phyloP scores from a whole-genome alignment of 192 early-diverging fungal genomes.

The Kickxella alabastrina region DNA sequence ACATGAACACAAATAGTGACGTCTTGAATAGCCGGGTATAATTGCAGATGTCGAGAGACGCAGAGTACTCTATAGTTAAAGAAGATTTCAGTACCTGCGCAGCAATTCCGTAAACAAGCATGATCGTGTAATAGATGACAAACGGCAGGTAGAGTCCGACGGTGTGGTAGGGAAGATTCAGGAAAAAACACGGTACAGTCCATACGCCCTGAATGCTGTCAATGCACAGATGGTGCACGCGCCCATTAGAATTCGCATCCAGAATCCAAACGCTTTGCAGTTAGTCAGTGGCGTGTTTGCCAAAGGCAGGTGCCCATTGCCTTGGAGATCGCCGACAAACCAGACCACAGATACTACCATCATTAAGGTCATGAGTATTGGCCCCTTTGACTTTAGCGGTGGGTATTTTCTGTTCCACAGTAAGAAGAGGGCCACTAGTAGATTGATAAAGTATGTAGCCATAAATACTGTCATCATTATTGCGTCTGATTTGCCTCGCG shows the following conservation, averaged over 20 bases:
- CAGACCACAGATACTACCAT: slow-evolving; percentile 12
- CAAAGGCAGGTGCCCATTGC: slow-evolving; percentile 30
- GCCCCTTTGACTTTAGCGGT: too few species aligned
- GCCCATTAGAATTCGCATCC: slow-evolving; percentile 41
- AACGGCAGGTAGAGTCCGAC: slow-evolving; percentile 30
- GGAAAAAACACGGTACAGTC: slow-evolving; percentile 29
- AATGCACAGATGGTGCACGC: slow-evolving; percentile 21
- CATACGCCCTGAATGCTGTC: slow-evolving; percentile 26
- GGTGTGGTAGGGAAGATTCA: slow-evolving; percentile 28
- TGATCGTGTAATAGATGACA: slow-evolving; percentile 2
- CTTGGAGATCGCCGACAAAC: slow-evolving; percentile 30
- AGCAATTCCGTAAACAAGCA: slow-evolving; percentile 24
- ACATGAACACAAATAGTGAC: slow-evolving; percentile 30
- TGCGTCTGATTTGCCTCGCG: too few species aligned
- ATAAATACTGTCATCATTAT: too few species aligned
- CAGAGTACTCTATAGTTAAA: slow-evolving; percentile 21
- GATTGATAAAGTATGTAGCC: too few species aligned
- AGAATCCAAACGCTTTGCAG: slow-evolving; percentile 42
- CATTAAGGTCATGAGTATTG: slow-evolving; percentile 18
- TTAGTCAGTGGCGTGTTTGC: slow-evolving; percentile 6
- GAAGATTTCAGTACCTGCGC: slow-evolving; percentile 5
- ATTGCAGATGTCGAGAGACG: slow-evolving; percentile 22
- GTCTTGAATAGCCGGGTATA: slow-evolving; percentile 23
- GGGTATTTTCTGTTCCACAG: too few species aligned
- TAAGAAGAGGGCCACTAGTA: too few species aligned